Evolutionary conservation across 2,329 filamentous ascomycete genomes (phyloP).

Genomic region (Helotiales sp.): DNA sequence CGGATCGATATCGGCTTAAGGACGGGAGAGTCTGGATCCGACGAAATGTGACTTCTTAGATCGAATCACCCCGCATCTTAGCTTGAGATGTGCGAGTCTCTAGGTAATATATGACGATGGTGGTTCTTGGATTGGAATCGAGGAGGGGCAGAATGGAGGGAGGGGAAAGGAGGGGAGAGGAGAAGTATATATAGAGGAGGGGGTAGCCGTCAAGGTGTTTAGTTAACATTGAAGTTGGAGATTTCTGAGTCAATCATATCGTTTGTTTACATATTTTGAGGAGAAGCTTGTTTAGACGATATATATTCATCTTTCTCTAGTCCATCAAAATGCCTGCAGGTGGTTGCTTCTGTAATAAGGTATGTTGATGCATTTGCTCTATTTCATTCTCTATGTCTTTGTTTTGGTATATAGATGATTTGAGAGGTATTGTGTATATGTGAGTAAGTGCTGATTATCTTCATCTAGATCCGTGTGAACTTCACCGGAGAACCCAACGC

Average conservation of each 20-base stretch:
- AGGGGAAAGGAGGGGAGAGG: background rate
- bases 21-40: background rate
- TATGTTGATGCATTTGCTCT: constrained; percentile 19
- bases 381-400: background rate
- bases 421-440: background rate
- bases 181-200: constrained; percentile 24
- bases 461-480: constrained; percentile 49
- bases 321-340: constrained; percentile 36
- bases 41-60: background rate
- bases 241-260: no score
- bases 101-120: background rate
- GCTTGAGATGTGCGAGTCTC: background rate
- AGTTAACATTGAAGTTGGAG: background rate
- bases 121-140: background rate
- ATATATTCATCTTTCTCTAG: no score
- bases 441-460: constrained; percentile 20
- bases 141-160: background rate
- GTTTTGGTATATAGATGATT: background rate
- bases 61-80: constrained; percentile 9
- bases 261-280: no score
- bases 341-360: constrained; percentile 39
- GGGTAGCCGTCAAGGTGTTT: constrained; percentile 18
- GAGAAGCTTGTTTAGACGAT: constrained; percentile 11
- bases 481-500: constrained; percentile 52
- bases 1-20: background rate